Base-by-base conservation (phyloP, 768 basidiomycete species). In the Hortiboletus campestris region DNA sequence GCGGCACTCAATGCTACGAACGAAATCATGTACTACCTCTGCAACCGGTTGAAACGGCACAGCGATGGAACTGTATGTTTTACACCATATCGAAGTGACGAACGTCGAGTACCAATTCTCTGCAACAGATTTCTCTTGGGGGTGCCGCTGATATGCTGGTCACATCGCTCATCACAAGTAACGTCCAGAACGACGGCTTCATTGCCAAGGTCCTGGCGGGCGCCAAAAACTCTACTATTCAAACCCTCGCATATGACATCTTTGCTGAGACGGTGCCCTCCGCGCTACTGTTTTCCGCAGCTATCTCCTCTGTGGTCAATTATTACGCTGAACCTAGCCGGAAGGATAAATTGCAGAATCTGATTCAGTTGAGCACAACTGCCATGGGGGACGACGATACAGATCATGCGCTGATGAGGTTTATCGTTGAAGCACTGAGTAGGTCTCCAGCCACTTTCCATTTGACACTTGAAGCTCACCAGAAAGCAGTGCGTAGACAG, bases 231-330 rank as follows among this genome's bases (percentile, higher is more conserved):
- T 31, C 46, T 28, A 66, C 56, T 34, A 62, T 56, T 55, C 70
- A 58, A 67, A 54, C 78, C 22, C 64, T 84, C n/a, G 77, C 82
- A 2, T 67, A 72, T n/a, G 72, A 74, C 28, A 70, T 83, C 9
- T 80, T 88, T 59, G 75, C 78, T 9, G 79, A 84, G 45, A 65
- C 77, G 16, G 76, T 86, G 13, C 83, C 84, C 6, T 82, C 83
- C 16, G 77, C 80, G 3, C 72, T 82, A 0, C 63, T 81, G 7
- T 86, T 82, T 71, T 83, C 84, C 1, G 76, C 83, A 48, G 76
- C 78, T 12, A 67, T 88, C 40, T 74, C 80, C 4, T 78, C 80
- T 51, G 76, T 85, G 22, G 74, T 89, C 46, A 74, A 86, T 62
- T 86, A 82, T 69, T 89, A 83, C 60, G 70, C 88, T 14, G 72